Evolutionary conservation across 805 yeast genomes (phyloP), one percentile per base, ranked within the genome.

Genomic region (Lipomyces chichibuensis): DNA sequence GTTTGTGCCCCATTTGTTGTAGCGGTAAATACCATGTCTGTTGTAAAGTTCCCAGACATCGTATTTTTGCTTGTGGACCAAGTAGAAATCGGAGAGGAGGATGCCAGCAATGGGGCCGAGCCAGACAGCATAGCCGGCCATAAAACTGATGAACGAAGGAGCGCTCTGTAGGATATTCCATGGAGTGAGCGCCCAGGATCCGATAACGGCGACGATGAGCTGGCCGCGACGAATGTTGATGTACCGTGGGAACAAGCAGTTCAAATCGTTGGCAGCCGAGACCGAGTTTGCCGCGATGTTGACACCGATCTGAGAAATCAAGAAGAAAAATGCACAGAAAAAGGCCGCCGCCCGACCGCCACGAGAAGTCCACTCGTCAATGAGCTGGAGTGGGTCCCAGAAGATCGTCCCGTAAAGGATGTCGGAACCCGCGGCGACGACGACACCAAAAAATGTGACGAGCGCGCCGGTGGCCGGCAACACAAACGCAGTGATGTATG

Each of bases 291-390:
- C 81, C 6, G 89, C 82, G 66, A 89, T 85, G 74, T 89, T 89
- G 6, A 91, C 87, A 74, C 92, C 92, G 67, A 89, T 77, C 79
- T 88, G 92, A 59, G 91, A 91, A 65, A 88, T 76, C 7, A 87
- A 85, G 76, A 89, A 88, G 0, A 86, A 60, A 56, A 69, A 63
- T 3, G 67, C 73, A 35, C 63, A 64, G 69, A 70, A 70, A 33
- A 62, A 61, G 20, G 64, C 65, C 27, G 65, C 70, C 17, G 69
- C 55, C 14, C 55, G 55, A 52, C 55, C 55, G 73, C 54, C 76
- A 9, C 57, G 57, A 9, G 69, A 62, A 11, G 66, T 62, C 65
- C 63, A 65, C 2, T 61, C 25, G 52, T 60, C 62, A 37, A 67
- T 57, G 46, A 67, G 27, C 51, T 17, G n/a, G 13, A 66, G 56